A percentile compares a stretch with the other conserved stretches of the same genome.
phyloP scores from a whole-genome alignment of 2,329 filamentous ascomycete genomes.

The Paecilomyces sp. region DNA sequence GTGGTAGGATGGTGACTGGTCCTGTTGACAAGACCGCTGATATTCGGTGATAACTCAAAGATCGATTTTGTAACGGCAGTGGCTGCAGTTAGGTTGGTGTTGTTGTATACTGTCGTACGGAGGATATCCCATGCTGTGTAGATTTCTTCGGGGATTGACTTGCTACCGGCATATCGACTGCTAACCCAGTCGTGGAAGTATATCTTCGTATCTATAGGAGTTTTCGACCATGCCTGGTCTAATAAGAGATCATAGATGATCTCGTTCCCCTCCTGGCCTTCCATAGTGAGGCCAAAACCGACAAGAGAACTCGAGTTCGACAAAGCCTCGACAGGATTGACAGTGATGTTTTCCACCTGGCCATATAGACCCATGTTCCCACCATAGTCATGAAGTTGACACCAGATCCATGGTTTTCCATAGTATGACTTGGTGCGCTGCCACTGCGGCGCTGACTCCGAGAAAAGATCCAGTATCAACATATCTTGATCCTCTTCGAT shows the following conservation, averaged over 20 bases:
- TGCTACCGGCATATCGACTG: constrained; percentile 31
- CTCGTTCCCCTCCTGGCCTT: constrained; percentile 48
- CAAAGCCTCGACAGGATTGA: constrained; percentile 40
- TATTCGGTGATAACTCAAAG: constrained; percentile 39
- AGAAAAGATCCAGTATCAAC: constrained; percentile 46
- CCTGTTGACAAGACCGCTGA: constrained; percentile 31
- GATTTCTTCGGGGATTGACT: constrained; percentile 20
- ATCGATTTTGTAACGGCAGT: constrained; percentile 40
- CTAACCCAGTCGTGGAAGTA: constrained; percentile 45
- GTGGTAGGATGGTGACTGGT: constrained; percentile 38
- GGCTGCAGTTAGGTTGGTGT: constrained; percentile 36
- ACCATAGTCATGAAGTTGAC: constrained; percentile 45
- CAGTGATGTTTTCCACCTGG: constrained; percentile 43
- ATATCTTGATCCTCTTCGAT: constrained; percentile 39
- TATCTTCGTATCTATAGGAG: constrained; percentile 35
- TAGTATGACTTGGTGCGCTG: constrained; percentile 44
- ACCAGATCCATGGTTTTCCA: constrained; percentile 51
- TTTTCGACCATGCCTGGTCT: constrained; percentile 43
- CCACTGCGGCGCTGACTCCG: constrained; percentile 46
- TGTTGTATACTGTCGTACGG: constrained; percentile 42
- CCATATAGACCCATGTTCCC: constrained; percentile 46
- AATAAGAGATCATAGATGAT: constrained; percentile 46
- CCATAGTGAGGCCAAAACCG: constrained; percentile 44
- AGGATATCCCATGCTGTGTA: constrained; percentile 43
- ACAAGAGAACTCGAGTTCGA: constrained; percentile 35